Conservation (phyloP, 371 early-diverging fungal genomes). For the Funneliformis caledonium region DNA sequence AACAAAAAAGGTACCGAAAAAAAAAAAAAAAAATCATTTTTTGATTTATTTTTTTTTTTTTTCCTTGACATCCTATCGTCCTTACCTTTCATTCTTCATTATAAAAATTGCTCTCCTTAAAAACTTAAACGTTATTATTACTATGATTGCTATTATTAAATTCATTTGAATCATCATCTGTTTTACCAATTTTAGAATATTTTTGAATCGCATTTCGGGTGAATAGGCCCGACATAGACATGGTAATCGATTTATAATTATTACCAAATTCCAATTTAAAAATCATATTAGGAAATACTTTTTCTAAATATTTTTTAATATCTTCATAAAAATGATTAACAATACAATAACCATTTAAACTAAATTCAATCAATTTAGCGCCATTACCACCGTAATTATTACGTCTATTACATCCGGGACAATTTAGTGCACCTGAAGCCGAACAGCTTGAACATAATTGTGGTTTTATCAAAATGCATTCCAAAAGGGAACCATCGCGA, state of each 20-base stretch:
- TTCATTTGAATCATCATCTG: background rate
- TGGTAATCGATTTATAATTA: slow-evolving; percentile 34
- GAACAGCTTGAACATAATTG: background rate
- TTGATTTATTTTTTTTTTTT: no score
- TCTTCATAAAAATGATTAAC: slow-evolving; percentile 38
- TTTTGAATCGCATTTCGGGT: slow-evolving; percentile 28
- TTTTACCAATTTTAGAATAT: slow-evolving; percentile 26
- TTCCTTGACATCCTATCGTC: no score
- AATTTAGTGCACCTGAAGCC: background rate
- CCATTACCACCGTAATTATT: background rate
- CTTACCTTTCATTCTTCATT: no score
- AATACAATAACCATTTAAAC: slow-evolving; percentile 35
- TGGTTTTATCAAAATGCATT: background rate
- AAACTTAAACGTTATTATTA: no score
- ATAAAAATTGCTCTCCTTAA: no score
- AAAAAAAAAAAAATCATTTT: no score
- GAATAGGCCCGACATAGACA: slow-evolving; percentile 24
- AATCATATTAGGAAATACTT: slow-evolving; percentile 9
- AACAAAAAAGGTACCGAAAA: no score
- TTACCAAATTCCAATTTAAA: slow-evolving; percentile 34
- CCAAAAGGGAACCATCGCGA: slow-evolving; percentile 33
- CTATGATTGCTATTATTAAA: background rate
- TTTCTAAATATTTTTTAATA: slow-evolving; percentile 36
- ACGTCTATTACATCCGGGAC: background rate
- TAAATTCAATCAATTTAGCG: slow-evolving; percentile 24